phyloP scores from a whole-genome alignment of 176 grass and related monocot species.

The Aegilops tauschii region DNA sequence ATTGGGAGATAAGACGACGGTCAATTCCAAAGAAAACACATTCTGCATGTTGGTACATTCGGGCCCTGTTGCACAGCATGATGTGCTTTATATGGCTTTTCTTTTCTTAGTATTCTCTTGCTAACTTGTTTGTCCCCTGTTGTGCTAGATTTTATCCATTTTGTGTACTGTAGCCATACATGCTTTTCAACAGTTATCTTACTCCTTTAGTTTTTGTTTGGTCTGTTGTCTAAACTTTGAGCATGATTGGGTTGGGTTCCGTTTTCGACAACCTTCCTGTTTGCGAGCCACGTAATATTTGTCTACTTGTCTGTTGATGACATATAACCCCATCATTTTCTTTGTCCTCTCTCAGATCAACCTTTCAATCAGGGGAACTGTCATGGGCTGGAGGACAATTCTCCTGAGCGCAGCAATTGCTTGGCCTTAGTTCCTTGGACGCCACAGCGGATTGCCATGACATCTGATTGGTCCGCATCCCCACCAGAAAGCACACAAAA shows the following conservation, averaged over 20 bases:
- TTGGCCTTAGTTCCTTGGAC: constrained; percentile 83
- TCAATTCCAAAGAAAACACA: not conserved
- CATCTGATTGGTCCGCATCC: constrained; percentile 19
- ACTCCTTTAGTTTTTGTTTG: constrained; percentile 7
- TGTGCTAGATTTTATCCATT: constrained; percentile 5
- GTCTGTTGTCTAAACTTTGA: not conserved
- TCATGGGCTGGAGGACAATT: constrained; percentile 52
- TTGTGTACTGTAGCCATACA: not conserved
- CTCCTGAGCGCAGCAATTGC: constrained; percentile 44
- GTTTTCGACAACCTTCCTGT: not conserved
- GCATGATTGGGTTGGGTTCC: not conserved
- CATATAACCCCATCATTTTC: not conserved
- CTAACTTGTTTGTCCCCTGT: not conserved
- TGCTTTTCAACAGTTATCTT: not conserved
- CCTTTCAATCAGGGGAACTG: constrained; percentile 39
- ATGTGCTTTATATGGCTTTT: not conserved
- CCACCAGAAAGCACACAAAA: not conserved
- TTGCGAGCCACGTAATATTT: not conserved
- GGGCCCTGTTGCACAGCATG: not conserved
- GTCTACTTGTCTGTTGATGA: not conserved
- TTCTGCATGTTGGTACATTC: not conserved
- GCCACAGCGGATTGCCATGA: constrained; percentile 21
- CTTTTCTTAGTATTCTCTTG: not conserved
- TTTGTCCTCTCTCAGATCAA: constrained; percentile 42
- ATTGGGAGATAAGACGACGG: not conserved